These are phyloP conservation scores for Mucor circinelloides DNA, from an alignment of 371 early-diverging fungal species.

Conservation along the genomic window DNA sequence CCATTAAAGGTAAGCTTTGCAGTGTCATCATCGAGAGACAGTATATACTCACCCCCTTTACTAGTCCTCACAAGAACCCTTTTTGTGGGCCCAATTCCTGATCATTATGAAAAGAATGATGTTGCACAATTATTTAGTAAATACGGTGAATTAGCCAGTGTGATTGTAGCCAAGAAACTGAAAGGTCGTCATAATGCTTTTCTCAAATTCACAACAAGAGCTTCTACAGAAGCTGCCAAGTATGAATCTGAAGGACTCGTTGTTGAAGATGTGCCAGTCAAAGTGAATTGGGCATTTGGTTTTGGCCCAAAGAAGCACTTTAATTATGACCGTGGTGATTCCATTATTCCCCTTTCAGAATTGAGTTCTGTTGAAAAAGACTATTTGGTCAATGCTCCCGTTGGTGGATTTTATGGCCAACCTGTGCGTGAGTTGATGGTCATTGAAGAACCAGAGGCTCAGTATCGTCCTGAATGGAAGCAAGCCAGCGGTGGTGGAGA, in stretches of 20 bases:
- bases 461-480: constrained; percentile 49
- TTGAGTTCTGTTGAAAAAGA: constrained; percentile 40
- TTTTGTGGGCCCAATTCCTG: constrained; percentile 53
- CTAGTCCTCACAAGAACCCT: constrained; percentile 50
- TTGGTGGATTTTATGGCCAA: constrained; percentile 49
- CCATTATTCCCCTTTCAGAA: constrained; percentile 46
- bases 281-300: constrained; percentile 55
- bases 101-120: constrained; percentile 35
- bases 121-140: constrained; percentile 34
- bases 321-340: constrained; percentile 46
- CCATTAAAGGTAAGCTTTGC: constrained; percentile 42
- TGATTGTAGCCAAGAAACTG: constrained; percentile 41
- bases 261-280: constrained; percentile 31
- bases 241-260: constrained; percentile 25
- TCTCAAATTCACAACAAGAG: constrained; percentile 36
- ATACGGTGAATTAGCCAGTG: constrained; percentile 46
- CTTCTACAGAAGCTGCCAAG: constrained; percentile 36
- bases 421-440: constrained; percentile 42
- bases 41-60: background rate
- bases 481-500: constrained; percentile 10
- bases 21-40: background rate
- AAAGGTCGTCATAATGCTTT: constrained; percentile 43
- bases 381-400: constrained; percentile 36
- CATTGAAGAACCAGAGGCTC: constrained; percentile 52
- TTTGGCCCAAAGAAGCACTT: constrained; percentile 54